Evolutionary conservation across 2,329 filamentous ascomycete species (phyloP), one percentile per base, ranked within the genome.

Genomic region (Pyricularia sp.): DNA sequence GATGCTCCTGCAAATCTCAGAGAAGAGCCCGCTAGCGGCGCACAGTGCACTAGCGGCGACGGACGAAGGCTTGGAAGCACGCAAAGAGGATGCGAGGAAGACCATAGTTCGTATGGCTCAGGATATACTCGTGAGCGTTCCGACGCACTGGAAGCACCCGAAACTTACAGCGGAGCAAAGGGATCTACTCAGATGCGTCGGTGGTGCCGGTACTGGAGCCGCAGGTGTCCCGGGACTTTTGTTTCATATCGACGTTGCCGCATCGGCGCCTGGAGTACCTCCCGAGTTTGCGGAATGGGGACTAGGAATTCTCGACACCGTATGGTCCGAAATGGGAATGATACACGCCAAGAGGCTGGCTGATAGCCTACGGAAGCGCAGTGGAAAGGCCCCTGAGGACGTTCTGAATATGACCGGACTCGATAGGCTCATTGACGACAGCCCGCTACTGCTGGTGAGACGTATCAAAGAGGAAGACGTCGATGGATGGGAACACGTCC

Each of bases 81-180:
- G 64, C n/a, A 33, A 20, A 12, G 12, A 17, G 12, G 33, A 58
- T 7, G 66, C 42, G 14, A 76, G 79, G 23, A 71, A 74, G 25
- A 76, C 73, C 2, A 78, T 85, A 26, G 73, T 73, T 36, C 76
- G 75, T 17, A 73, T 83, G 25, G 80, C 81, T 1, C 78, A 79
- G 36, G 83, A 84, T 59, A 80, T 77, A 2, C 77, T 86, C 0
- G 75, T 80, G 31, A 84, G 83, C 69, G 78, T 80, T 3, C 81
- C 84, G 5, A 81, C 81, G 10, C 82, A 85, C 70, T 86, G 84
- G 81, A 81, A 82, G 26, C 84, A 86, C 68, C 84, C 84, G 6
- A 73, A 77, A 2, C 75, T 85, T 10, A 65, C 70, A 14, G 69
- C 70, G 5, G 63, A 36, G 2, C 74, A 76, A 28, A 73, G 75